A percentile compares a stretch with the other conserved stretches of the same genome.
These are phyloP conservation scores for Suillus placidus DNA, from an alignment of 768 basidiomycete species.

Conservation along the genomic window DNA sequence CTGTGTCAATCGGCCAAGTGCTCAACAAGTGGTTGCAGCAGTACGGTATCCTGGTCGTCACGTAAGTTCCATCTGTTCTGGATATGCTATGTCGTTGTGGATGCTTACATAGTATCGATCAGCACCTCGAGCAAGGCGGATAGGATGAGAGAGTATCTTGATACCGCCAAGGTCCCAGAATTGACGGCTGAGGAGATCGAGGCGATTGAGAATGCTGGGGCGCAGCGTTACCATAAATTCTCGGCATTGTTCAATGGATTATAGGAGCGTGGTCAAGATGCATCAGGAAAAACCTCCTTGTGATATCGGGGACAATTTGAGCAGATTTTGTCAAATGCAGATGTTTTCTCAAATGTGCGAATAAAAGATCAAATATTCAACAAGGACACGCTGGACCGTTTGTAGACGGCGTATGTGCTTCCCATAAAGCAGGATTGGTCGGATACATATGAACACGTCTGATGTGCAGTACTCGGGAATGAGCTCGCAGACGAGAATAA, in stretches of 20 bases:
- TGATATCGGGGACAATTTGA: no score
- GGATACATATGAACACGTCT: no score
- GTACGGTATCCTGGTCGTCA: slow-evolving; percentile 7
- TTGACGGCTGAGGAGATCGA: slow-evolving; percentile 27
- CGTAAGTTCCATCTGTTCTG: slow-evolving; percentile 1
- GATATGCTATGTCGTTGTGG: neutral
- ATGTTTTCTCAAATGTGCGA: no score
- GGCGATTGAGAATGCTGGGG: slow-evolving; percentile 23
- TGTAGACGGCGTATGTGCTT: neutral
- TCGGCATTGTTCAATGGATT: neutral
- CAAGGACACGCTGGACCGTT: neutral
- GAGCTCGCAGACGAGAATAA: no score
- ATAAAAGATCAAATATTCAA: no score
- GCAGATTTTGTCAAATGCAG: no score
- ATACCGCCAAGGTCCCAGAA: slow-evolving; percentile 20
- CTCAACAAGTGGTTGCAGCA: slow-evolving; percentile 23
- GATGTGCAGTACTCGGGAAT: no score
- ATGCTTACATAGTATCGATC: neutral
- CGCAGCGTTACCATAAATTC: slow-evolving; percentile 19
- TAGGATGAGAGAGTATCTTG: slow-evolving; percentile 27
- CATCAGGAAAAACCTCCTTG: no score
- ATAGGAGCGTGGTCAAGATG: neutral
- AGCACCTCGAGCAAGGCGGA: slow-evolving; percentile 28
- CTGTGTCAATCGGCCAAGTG: slow-evolving; percentile 23
- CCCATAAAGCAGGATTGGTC: no score